Conservation (phyloP, 768 basidiomycete genomes). For the Coprinopsis marcescibilis region DNA sequence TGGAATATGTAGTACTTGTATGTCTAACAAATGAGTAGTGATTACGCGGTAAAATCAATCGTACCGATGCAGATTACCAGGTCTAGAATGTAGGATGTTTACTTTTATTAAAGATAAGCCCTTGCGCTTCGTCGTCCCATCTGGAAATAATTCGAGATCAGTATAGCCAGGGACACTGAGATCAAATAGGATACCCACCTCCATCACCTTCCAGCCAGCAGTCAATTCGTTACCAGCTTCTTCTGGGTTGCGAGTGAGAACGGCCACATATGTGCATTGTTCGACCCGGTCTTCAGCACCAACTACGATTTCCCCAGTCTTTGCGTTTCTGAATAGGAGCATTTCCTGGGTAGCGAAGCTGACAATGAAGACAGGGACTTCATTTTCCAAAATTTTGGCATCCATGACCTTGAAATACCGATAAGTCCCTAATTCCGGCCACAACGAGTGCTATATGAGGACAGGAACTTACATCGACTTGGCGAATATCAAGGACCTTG, state of each 20-base stretch:
- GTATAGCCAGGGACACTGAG: not conserved
- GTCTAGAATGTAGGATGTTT: slow-evolving; percentile 17
- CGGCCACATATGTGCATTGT: slow-evolving; percentile 89
- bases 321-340: slow-evolving; percentile 83
- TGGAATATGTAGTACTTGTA: slow-evolving; percentile 6
- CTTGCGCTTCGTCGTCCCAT: slow-evolving; percentile 42
- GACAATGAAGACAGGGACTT: slow-evolving; percentile 85
- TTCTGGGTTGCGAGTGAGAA: slow-evolving; percentile 80
- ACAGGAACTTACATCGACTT: slow-evolving; percentile 78
- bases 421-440: not conserved
- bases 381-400: slow-evolving; percentile 87
- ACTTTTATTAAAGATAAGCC: slow-evolving; percentile 37
- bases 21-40: slow-evolving; percentile 14
- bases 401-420: slow-evolving; percentile 53
- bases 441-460: not conserved
- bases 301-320: slow-evolving; percentile 79
- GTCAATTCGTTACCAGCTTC: slow-evolving; percentile 91
- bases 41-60: slow-evolving; percentile 21
- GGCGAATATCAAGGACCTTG: slow-evolving; percentile 93
- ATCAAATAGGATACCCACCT: slow-evolving; percentile 47
- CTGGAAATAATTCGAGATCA: slow-evolving; percentile 16
- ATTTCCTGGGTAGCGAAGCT: slow-evolving; percentile 94
- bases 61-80: slow-evolving; percentile 18
- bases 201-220: slow-evolving; percentile 96
- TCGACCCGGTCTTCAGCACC: slow-evolving; percentile 90